Percentiles rank a stretch among this genome's conserved stretches.
phyloP scores from a whole-genome alignment of 1,284 basidiomycete genomes.

The Austroboletus rostrupii region DNA sequence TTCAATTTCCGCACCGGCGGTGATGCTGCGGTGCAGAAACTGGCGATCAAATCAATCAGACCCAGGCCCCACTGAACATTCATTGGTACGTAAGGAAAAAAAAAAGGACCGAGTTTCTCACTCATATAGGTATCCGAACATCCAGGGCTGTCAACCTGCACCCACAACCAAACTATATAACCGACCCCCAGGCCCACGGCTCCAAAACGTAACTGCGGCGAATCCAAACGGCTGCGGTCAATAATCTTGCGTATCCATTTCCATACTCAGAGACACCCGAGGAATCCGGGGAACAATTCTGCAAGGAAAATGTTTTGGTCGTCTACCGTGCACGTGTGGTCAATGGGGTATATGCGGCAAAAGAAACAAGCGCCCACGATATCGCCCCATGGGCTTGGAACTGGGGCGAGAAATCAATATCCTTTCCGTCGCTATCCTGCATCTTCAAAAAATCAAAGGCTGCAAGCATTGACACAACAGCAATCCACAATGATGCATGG shows the following conservation, averaged over 20 bases:
- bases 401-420: constrained; percentile 18
- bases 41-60: no score
- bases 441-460: constrained; percentile 21
- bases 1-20: no score
- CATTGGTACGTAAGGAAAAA: no score
- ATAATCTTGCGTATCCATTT: constrained; percentile 6
- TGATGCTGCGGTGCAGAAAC: no score
- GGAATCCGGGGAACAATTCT: constrained; percentile 17
- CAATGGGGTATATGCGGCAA: not conserved
- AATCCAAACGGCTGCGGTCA: constrained; percentile 1
- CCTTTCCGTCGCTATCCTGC: constrained; percentile 19
- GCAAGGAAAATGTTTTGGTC: constrained; percentile 21
- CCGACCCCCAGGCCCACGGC: not conserved
- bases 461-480: constrained; percentile 23
- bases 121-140: no score
- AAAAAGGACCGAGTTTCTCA: no score
- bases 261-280: constrained; percentile 1
- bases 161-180: not conserved
- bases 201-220: not conserved
- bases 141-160: no score
- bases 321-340: constrained; percentile 10
- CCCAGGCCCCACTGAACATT: no score
- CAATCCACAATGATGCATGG: constrained; percentile 30
- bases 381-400: constrained; percentile 8
- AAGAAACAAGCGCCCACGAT: constrained; percentile 14